These are phyloP conservation scores for Rhynchosporium agropyri DNA, from an alignment of 2,329 filamentous ascomycete genomes.

Conservation along the genomic window DNA sequence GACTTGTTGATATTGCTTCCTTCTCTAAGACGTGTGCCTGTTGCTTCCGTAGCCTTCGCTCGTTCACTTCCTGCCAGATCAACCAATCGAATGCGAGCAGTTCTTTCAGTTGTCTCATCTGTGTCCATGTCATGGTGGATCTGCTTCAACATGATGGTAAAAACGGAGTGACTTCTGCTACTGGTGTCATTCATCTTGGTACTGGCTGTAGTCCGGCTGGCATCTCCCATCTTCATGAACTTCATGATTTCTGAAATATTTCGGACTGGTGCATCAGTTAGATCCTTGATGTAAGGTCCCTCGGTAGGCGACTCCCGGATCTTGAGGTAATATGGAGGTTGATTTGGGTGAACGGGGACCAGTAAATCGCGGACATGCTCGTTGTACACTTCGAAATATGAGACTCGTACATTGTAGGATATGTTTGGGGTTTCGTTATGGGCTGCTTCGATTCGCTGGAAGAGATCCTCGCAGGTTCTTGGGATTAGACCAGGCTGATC, in stretches of 20 bases:
- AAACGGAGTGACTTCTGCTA: slow-evolving; percentile 93
- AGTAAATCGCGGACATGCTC: slow-evolving; percentile 96
- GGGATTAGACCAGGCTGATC: slow-evolving; percentile 91
- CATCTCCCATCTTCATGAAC: slow-evolving; percentile 87
- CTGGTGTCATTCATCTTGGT: slow-evolving; percentile 99
- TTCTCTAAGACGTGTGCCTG: slow-evolving; percentile 85
- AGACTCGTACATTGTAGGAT: slow-evolving; percentile 95
- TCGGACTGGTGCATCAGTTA: slow-evolving; percentile 90
- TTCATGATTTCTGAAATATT: slow-evolving; percentile 85
- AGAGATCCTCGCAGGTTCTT: slow-evolving; percentile 92
- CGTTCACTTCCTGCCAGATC: slow-evolving; percentile 94
- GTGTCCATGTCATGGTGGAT: slow-evolving; percentile 96
- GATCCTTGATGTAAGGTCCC: slow-evolving; percentile 93
- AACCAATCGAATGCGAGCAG: slow-evolving; percentile 89
- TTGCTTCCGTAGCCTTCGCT: slow-evolving; percentile 94
- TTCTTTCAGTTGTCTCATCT: slow-evolving; percentile 96
- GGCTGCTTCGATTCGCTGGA: slow-evolving; percentile 82
- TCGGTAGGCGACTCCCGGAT: slow-evolving; percentile 95
- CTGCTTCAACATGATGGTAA: slow-evolving; percentile 97
- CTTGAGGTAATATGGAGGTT: slow-evolving; percentile 88
- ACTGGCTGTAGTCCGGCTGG: slow-evolving; percentile 83
- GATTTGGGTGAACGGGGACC: slow-evolving; percentile 69
- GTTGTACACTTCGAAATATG: slow-evolving; percentile 99
- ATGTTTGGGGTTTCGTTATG: slow-evolving; percentile 81
- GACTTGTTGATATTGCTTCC: slow-evolving; percentile 99